These are phyloP conservation scores for Straminergon stramineum DNA, from an alignment of 225 moss, liverwort and hornwort genomes.

Conservation along the genomic window DNA sequence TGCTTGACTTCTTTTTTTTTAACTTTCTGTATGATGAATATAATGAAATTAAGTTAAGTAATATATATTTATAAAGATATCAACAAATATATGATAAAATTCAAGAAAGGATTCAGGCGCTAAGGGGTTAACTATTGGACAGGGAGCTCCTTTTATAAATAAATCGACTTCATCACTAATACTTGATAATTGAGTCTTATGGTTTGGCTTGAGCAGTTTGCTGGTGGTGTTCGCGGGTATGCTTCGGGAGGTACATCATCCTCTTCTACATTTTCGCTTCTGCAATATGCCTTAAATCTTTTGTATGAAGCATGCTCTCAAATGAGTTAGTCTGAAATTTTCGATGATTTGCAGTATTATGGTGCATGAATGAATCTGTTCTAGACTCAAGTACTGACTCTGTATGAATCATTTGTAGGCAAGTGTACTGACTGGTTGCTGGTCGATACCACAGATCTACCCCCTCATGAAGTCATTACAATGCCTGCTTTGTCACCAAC, in stretches of 20 bases:
- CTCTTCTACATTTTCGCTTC: not conserved
- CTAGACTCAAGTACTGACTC: not conserved
- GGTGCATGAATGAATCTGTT: not conserved
- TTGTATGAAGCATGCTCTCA: not conserved
- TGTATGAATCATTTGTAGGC: not conserved
- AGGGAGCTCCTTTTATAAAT: not conserved
- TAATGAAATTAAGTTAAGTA: too few relatives aligned
- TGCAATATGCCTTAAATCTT: not conserved
- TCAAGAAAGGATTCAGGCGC: too few relatives aligned
- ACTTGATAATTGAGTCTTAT: conserved; percentile 1
- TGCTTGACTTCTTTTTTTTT: too few relatives aligned
- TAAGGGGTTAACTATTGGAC: not conserved
- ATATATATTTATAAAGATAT: too few relatives aligned
- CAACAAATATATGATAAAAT: too few relatives aligned
- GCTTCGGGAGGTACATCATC: conserved; percentile 31
- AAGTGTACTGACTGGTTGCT: not conserved
- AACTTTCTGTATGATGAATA: too few relatives aligned
- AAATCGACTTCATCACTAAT: not conserved
- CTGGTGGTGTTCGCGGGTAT: conserved; percentile 30
- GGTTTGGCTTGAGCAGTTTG: conserved; percentile 24
- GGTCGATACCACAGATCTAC: conserved; percentile 28
- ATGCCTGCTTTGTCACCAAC: conserved; percentile 99
- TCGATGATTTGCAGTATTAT: not conserved
- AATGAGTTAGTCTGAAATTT: not conserved
- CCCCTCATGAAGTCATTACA: conserved; percentile 69